Percentiles rank a stretch among this genome's conserved stretches.
Conservation (phyloP, 306 rosid genomes). For the Delonix regia region DNA sequence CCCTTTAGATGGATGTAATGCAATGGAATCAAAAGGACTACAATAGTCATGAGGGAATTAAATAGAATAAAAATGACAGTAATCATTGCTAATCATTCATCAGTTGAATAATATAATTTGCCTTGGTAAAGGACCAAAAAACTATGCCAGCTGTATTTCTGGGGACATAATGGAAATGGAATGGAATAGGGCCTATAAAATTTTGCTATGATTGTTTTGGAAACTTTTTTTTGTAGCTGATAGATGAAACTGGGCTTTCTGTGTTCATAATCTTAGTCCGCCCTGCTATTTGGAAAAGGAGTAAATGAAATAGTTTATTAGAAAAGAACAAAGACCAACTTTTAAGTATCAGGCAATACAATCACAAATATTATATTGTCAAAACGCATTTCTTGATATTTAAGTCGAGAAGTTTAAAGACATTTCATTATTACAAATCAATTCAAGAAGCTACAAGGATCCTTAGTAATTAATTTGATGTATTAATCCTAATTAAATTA, state of each 20-base stretch:
- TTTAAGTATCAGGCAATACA: not conserved
- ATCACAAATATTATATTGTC: not conserved
- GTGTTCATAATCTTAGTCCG: not conserved
- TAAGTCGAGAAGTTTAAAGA: not conserved
- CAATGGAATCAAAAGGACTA: not conserved
- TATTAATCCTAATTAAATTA: no score
- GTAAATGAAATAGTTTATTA: not conserved
- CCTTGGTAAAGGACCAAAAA: no score
- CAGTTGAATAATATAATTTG: not conserved
- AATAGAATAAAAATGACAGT: not conserved
- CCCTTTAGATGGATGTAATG: no score
- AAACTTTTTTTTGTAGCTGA: not conserved
- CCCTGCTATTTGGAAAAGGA: not conserved
- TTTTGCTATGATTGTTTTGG: not conserved
- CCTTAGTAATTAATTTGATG: no score
- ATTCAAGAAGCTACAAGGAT: not conserved
- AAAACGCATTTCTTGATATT: not conserved
- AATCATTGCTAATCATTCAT: not conserved
- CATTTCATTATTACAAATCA: not conserved
- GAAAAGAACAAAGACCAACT: conserved; percentile 10
- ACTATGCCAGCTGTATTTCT: not conserved
- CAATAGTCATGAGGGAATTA: not conserved
- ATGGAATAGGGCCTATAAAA: not conserved
- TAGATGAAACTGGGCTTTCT: not conserved
- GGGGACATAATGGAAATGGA: not conserved